Evolutionary conservation across 2,329 filamentous ascomycete genomes (phyloP).

Genomic region (Colletotrichum lupini): DNA sequence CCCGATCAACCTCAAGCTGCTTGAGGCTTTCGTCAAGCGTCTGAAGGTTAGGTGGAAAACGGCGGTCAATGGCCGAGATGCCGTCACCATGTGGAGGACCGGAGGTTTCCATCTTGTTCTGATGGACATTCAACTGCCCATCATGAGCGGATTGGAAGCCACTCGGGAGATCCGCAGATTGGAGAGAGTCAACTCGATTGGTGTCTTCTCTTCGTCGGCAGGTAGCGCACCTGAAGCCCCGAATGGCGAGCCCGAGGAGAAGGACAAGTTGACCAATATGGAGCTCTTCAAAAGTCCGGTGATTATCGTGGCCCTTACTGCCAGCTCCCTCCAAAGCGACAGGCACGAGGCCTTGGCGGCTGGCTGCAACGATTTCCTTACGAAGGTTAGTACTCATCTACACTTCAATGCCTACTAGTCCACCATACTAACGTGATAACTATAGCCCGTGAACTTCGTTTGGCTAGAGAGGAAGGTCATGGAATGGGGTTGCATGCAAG

Average conservation of each 20-base stretch:
- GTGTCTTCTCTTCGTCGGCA: slow-evolving; percentile 81
- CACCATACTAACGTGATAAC: not conserved
- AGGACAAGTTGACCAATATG: slow-evolving; percentile 76
- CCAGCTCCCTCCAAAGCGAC: slow-evolving; percentile 93
- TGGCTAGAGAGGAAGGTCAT: slow-evolving; percentile 98
- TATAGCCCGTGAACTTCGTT: slow-evolving; percentile 92
- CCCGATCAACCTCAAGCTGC: slow-evolving; percentile 92
- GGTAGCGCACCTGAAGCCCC: slow-evolving; percentile 57
- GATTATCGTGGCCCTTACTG: slow-evolving; percentile 96
- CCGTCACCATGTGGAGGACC: slow-evolving; percentile 90
- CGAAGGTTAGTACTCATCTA: slow-evolving; percentile 74
- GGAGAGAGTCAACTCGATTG: slow-evolving; percentile 91
- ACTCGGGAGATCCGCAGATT: slow-evolving; percentile 93
- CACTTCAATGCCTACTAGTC: not conserved
- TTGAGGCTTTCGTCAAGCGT: slow-evolving; percentile 95
- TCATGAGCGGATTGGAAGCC: slow-evolving; percentile 95
- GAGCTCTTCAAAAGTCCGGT: slow-evolving; percentile 93
- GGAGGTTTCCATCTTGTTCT: slow-evolving; percentile 96
- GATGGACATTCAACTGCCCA: slow-evolving; percentile 98
- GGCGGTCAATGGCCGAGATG: slow-evolving; percentile 95
- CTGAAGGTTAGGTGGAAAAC: slow-evolving; percentile 97
- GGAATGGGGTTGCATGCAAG: slow-evolving; percentile 99
- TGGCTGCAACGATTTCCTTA: slow-evolving; percentile 97
- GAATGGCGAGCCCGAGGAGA: slow-evolving; percentile 62
- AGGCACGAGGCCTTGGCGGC: slow-evolving; percentile 93